Evolutionary conservation across 1,139 yeast genomes (phyloP), one percentile per base, ranked within the genome.

Genomic region (Yamadazyma aaseri): DNA sequence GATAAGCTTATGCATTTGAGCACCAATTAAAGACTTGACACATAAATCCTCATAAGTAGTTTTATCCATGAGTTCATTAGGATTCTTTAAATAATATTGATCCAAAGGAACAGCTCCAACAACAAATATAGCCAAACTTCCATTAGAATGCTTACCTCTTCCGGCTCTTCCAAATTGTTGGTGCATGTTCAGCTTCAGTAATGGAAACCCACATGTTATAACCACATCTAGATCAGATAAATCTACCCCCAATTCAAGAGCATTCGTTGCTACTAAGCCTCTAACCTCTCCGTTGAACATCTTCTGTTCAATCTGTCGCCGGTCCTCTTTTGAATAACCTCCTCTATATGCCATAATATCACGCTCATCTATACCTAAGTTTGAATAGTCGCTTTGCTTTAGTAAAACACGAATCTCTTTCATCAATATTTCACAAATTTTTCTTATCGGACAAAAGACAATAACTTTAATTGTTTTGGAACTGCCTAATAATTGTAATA

Each of bases 141-240:
- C 73, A 26, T 53, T 52, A 4, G 97, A 83, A 38, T 81, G 82
- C 33, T 71, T 72, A 38, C 96, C 77, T 54, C 97, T 67, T 10
- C 98, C 98, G 0, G 96, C 97, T 48, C 98, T 72, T 23, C 98
- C 99, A 65, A 94, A 83, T 51, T 92, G 98, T 56, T 92, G 99
- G 47, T 92, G 87, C 51, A 92, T 73, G 43, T 87, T 87, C 42
- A 94, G 82, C 40, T 89, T 73, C 41, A 95, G 85, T 26, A 79
- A 65, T 0, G 98, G 98, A 45, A 92, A 94, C 0, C 97, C 97
- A 49, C 95, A 87, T 58, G 89, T 78, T 2, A 92, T 63, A 0
- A 90, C 97, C 1, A 95, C 89, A 58, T 92, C 98, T 34, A 92
- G 64, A 16, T 84, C 86, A 29, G 97, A 95, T 43, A 92, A 83